Base-by-base conservation (phyloP, 1,284 basidiomycete species). In the Marasmius oreades region DNA sequence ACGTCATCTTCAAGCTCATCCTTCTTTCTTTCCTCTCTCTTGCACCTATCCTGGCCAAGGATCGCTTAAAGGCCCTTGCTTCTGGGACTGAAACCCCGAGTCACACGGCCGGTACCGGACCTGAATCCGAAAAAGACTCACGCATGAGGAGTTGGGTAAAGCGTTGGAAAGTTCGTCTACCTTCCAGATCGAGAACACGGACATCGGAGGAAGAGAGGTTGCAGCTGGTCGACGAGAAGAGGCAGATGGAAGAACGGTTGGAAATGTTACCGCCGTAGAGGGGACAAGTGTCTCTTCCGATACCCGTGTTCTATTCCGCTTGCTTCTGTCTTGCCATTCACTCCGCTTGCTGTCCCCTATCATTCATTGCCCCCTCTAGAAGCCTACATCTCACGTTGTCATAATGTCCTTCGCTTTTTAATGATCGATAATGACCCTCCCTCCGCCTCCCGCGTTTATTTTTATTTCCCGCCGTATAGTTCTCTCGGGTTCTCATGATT, bases 11-110 rank as follows among this genome's bases (percentile, higher is more conserved):
- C 62, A 92, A 92, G 67, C 82, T 92, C 58, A 77, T 83, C 14
- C 78, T 90, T 61, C 71, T 92, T 8, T 87, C 88, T 14, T 79
- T 90, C 64, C 71, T 92, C 52, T 90, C 88, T 37, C 77, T 92
- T 20, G 89, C 90, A 16, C 90, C 90, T 11, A 89, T 92, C 56
- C 74, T 92, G 5, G 86, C 58, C n/a, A 52, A 47, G 26, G 52
- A 59, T 47, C 48, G 33, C n/a, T 39, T 59, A 18, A 59, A 59
- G 14, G 51, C 58, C 2, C 55, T 59, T 20, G 56, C 56, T 33
- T 26, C 51, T 39, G 33, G 20, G 7, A 42, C 2, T n/a, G 39
- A 42, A 18, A 42, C 16, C n/a, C 39, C 7, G 39, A 18, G 16
- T 42, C 39, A 42, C 18, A 51, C 37, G 10, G 22, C 54, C 44